Evolutionary conservation across 331 rosid species (phyloP), one percentile per base, ranked within the genome.

Genomic region (Acacia pycnantha): DNA sequence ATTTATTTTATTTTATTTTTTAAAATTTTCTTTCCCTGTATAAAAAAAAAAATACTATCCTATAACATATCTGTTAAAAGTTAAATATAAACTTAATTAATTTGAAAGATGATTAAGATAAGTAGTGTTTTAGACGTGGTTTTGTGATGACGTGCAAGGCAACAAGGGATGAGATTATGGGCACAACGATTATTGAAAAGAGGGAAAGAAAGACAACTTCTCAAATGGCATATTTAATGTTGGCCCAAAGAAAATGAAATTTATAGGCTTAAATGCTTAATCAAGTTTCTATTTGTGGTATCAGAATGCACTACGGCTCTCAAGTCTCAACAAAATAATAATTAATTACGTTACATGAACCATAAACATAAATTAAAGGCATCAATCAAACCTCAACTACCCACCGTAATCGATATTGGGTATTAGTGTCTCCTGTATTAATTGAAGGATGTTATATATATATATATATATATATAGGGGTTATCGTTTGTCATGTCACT

Each of bases 321-420:
- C 31, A 29, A 29, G 31, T 41, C 56, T 50, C n/a, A 50, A 50
- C n/a, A 54, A 21, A 54, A 6, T 8, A 54, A 54, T 54, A n/a
- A 54, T 67, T 82, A 78, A 56, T 67, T 82, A 73, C 76, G 71
- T 68, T 82, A 85, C 86, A 74, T 78, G 84, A 74, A 68, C 21
- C 46, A 66, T 35, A 10, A 66, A 2, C 12, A 31, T 35, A 19
- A 66, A 33, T 29, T 6, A 31, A 18, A 33, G n/a, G 22, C 22
- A 29, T 65, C 41, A 19, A 41, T 41, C 11, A 41, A 41, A 5
- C 24, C 24, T 53, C 59, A 53, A 19, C 24, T 6, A 18, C 24
- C 26, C 59, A 4, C 59, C 24, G 7, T 53, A 53, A 7, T 19
- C 24, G 1, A 48, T 18, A 3, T 1, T 50, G n/a, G 19, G 6